A percentile compares a stretch with the other conserved stretches of the same genome.
Conservation (phyloP, 2,329 filamentous ascomycete species). For the Epicoccum nigrum region DNA sequence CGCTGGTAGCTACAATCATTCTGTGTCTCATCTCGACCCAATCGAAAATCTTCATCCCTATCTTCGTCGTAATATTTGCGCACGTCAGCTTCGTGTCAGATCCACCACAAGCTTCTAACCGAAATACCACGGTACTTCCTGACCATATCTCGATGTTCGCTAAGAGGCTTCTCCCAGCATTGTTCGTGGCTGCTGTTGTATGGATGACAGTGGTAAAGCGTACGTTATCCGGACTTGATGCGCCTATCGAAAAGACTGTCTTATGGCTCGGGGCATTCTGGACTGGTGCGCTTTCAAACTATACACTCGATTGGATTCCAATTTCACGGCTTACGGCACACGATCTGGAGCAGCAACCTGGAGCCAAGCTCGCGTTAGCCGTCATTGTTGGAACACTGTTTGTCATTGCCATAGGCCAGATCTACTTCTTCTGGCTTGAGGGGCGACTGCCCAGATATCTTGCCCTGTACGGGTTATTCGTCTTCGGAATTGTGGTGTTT, state of each 20-base stretch:
- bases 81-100: constrained; percentile 89
- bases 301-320: constrained; percentile 91
- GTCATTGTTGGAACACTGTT: constrained; percentile 75
- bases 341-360: constrained; percentile 86
- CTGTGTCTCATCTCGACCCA: constrained; percentile 80
- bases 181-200: constrained; percentile 83
- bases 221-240: constrained; percentile 72
- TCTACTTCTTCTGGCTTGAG: constrained; percentile 87
- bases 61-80: constrained; percentile 82
- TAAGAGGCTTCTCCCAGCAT: constrained; percentile 82
- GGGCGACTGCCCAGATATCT: constrained; percentile 79
- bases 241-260: constrained; percentile 85
- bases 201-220: constrained; percentile 81
- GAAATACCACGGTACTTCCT: constrained; percentile 54
- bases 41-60: constrained; percentile 78
- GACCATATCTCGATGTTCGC: constrained; percentile 63
- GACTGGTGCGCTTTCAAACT: constrained; percentile 89
- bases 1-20: constrained; percentile 73
- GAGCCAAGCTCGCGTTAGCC: constrained; percentile 79
- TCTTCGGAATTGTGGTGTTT: constrained; percentile 69
- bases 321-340: constrained; percentile 86
- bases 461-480: constrained; percentile 74
- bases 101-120: constrained; percentile 70
- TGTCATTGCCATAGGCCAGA: constrained; percentile 72
- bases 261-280: constrained; percentile 89